phyloP scores from a whole-genome alignment of 2,329 filamentous ascomycete species.

The Monilinia aucupariae region DNA sequence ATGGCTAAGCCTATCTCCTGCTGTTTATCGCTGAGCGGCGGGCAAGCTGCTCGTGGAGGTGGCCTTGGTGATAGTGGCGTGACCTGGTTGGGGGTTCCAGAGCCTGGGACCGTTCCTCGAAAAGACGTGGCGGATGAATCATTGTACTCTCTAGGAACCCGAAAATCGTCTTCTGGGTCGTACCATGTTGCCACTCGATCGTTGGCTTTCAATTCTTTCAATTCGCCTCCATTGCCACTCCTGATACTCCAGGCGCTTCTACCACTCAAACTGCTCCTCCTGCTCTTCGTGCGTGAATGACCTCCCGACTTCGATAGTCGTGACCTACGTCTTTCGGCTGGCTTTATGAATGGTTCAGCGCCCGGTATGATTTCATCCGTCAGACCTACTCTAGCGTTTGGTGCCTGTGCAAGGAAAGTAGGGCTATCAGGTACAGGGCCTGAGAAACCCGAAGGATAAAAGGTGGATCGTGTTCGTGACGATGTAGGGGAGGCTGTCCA shows the following conservation, averaged over 20 bases:
- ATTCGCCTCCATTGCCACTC: constrained; percentile 19
- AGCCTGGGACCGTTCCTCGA: not conserved
- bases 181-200: constrained; percentile 28
- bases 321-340: constrained; percentile 48
- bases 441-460: constrained; percentile 33
- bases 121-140: constrained; percentile 21
- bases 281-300: constrained; percentile 31
- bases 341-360: constrained; percentile 52
- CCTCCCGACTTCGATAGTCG: constrained; percentile 45
- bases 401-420: constrained; percentile 53
- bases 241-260: constrained; percentile 30
- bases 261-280: constrained; percentile 31
- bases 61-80: constrained; percentile 12
- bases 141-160: constrained; percentile 20
- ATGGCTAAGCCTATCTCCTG: constrained; percentile 14
- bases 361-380: constrained; percentile 58
- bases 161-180: constrained; percentile 26
- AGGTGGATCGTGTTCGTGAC: constrained; percentile 19
- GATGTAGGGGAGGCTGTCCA: constrained; percentile 28
- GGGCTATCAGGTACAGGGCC: constrained; percentile 29
- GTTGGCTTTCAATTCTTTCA: constrained; percentile 20
- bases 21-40: constrained; percentile 11
- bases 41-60: not conserved
- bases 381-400: constrained; percentile 56
- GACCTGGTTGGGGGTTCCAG: not conserved